A percentile compares a stretch with the other conserved stretches of the same genome.
Evolutionary conservation across 805 yeast species (phyloP).

Genomic region (Spathaspora girioi): DNA sequence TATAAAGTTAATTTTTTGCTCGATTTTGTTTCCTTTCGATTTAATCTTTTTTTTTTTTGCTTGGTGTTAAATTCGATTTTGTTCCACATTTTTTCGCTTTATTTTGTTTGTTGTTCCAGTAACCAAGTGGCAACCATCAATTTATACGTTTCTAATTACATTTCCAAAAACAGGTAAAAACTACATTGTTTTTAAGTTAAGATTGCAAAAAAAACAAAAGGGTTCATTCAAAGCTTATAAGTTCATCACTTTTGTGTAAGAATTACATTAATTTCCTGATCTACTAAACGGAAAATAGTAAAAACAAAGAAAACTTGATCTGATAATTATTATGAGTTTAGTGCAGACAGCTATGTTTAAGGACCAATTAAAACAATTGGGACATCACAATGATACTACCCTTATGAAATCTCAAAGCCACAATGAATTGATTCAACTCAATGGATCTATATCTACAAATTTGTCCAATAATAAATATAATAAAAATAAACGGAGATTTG

Average conservation of each 20-base stretch:
- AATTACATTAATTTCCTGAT: neutral
- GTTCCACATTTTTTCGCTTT: neutral
- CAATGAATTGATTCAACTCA: slow-evolving; percentile 22
- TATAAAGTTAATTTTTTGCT: neutral
- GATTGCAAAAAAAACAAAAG: neutral
- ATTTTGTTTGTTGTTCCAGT: neutral
- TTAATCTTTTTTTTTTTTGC: too few relatives aligned
- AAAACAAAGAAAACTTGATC: neutral
- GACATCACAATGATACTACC: slow-evolving; percentile 13
- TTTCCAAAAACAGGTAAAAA: slow-evolving; percentile 1
- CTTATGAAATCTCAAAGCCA: slow-evolving; percentile 33
- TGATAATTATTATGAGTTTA: slow-evolving; percentile 24
- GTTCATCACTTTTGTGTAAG: neutral
- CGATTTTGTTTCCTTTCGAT: neutral
- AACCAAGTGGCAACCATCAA: neutral
- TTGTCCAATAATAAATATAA: neutral
- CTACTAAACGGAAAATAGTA: neutral
- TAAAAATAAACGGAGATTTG: slow-evolving; percentile 9
- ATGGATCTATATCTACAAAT: neutral
- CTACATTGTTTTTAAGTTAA: neutral
- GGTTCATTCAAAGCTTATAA: neutral
- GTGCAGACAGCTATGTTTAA: slow-evolving; percentile 28
- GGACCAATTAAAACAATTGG: slow-evolving; percentile 25
- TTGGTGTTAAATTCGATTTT: neutral
- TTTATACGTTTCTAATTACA: neutral